Evolutionary conservation across 1,284 basidiomycete genomes (phyloP).

Genomic region (Marasmius sp.): DNA sequence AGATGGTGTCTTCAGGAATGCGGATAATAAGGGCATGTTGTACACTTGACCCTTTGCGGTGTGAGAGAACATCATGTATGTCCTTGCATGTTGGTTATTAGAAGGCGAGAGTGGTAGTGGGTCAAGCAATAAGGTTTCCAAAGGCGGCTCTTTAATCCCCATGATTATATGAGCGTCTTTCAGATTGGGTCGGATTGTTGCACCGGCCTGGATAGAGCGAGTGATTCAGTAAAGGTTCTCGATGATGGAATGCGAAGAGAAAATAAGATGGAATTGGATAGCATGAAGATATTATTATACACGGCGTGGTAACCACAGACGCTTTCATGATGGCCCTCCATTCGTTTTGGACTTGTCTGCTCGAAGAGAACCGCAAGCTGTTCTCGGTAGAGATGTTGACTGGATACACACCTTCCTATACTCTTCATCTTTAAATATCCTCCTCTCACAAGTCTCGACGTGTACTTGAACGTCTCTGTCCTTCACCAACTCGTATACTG

Average conservation of each 20-base stretch:
- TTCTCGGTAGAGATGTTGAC: not conserved
- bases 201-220: constrained; percentile 63
- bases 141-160: constrained; percentile 86
- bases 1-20: constrained; percentile 48
- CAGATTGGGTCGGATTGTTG: constrained; percentile 59
- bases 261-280: not conserved
- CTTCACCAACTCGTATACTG: constrained; percentile 60
- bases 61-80: constrained; percentile 88
- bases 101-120: constrained; percentile 27
- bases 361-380: not conserved
- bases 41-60: constrained; percentile 86
- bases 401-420: constrained; percentile 59
- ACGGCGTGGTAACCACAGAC: not conserved
- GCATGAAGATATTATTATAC: not conserved
- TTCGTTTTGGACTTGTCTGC: not conserved
- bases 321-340: not conserved
- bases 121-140: constrained; percentile 56
- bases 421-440: constrained; percentile 68
- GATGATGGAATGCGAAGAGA: not conserved
- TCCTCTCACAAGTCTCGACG: constrained; percentile 72
- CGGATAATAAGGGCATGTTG: constrained; percentile 76
- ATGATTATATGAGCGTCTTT: constrained; percentile 71
- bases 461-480: constrained; percentile 62
- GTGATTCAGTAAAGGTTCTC: constrained; percentile 4
- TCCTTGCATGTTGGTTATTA: constrained; percentile 35